Percentiles rank a stretch among this genome's conserved stretches.
These are phyloP conservation scores for Porcisia deanei DNA, from an alignment of 208 protist genomes.

Conservation along the genomic window DNA sequence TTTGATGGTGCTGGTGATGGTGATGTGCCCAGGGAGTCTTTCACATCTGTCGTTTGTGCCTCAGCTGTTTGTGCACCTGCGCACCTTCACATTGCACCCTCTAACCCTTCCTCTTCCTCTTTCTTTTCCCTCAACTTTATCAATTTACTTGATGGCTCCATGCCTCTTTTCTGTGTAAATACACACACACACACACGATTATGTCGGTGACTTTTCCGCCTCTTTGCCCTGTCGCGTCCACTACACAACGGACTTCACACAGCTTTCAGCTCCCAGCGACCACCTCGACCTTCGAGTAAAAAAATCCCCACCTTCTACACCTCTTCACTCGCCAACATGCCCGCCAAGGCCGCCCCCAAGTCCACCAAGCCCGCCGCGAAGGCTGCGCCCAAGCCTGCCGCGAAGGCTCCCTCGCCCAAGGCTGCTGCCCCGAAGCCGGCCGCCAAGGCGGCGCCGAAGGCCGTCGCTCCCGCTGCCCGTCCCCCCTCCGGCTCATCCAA, in stretches of 20 bases:
- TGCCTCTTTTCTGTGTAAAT: not conserved
- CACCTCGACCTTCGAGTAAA: slow-evolving; percentile 88
- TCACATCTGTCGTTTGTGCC: not conserved
- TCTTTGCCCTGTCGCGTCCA: too few species aligned
- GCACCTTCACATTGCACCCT: not conserved
- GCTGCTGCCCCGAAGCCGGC: slow-evolving; percentile 35
- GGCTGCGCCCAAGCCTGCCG: slow-evolving; percentile 45
- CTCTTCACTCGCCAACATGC: slow-evolving; percentile 33
- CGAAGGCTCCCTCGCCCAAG: slow-evolving; percentile 49
- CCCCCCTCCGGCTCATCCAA: slow-evolving; percentile 47
- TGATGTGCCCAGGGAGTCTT: not conserved
- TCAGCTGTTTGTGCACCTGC: not conserved
- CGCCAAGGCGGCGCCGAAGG: slow-evolving; percentile 31
- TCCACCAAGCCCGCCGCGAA: slow-evolving; percentile 46
- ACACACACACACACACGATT: not conserved
- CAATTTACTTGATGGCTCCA: not conserved
- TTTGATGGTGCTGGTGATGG: not conserved
- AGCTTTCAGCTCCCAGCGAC: slow-evolving; percentile 41
- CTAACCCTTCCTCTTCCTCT: not conserved
- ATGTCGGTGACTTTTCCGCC: not conserved
- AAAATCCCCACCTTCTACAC: slow-evolving; percentile 45
- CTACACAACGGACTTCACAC: not conserved
- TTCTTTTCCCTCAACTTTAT: not conserved
- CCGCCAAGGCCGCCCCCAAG: slow-evolving; percentile 58
- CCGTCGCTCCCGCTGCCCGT: slow-evolving; percentile 35